Conservation (phyloP, 805 yeast genomes). For the Cyberlindnera amylophila region DNA sequence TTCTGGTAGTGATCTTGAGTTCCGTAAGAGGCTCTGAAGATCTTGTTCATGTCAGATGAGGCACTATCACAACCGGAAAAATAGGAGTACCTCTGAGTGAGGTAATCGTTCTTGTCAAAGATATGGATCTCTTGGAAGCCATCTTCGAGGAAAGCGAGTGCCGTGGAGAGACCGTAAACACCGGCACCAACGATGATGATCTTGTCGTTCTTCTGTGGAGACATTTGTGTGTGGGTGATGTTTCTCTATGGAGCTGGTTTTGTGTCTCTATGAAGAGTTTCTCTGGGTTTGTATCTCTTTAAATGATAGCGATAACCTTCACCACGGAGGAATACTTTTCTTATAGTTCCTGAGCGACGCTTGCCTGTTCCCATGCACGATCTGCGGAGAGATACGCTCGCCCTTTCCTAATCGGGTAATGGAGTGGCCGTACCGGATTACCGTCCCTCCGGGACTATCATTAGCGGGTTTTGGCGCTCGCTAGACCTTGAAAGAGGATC, state of each 20-base stretch:
- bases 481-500: too few species aligned
- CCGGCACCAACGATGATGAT: conserved; percentile 52
- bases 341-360: too few species aligned
- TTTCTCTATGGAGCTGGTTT: background rate
- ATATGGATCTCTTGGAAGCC: conserved; percentile 36
- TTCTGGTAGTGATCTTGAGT: conserved; percentile 33
- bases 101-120: conserved; percentile 35
- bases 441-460: too few species aligned
- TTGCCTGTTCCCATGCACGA: too few species aligned
- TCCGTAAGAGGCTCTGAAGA: conserved; percentile 36
- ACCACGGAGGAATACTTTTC: too few species aligned
- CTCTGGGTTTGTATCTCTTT: too few species aligned
- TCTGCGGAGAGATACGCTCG: background rate
- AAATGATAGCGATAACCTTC: too few species aligned
- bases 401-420: background rate
- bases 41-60: conserved; percentile 38
- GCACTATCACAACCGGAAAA: conserved; percentile 39
- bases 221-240: background rate
- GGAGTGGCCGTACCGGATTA: background rate
- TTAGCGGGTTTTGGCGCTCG: too few species aligned
- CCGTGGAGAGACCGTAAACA: conserved; percentile 49
- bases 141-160: conserved; percentile 36
- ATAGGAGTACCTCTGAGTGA: conserved; percentile 27
- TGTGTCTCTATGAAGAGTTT: background rate
- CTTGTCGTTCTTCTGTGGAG: conserved; percentile 12